Evolutionary conservation across 108 stramenopile species (phyloP), one percentile per base, ranked within the genome.

Genomic region (Fistulifera pelliculosa): DNA sequence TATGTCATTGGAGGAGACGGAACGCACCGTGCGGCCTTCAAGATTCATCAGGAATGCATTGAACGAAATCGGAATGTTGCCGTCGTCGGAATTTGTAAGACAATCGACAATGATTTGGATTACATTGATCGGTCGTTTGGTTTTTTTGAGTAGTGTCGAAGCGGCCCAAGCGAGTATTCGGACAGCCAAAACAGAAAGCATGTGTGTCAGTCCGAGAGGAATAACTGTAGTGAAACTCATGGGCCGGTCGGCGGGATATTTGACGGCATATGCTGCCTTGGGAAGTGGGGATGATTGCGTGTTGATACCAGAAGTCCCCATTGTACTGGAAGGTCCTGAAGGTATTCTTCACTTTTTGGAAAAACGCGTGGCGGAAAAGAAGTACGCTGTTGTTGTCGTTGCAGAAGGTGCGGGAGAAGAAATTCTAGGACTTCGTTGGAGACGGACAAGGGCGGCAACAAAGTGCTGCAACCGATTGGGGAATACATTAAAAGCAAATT

Each of bases 1-100:
- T 94, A 73, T 51, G 58, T 94, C 28, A 73, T 88, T 14, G 93
- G 93, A 25, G 93, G 93, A 1, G 93, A 94, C 60, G 93, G 93
- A 19, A 91, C 93, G 0, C 84, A 87, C 47, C 70, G 87, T n/a
- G 92, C 85, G 4, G 23, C 39, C 42, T 44, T 26, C 48, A 60
- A 71, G 25, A 72, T 82, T 27, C 64, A 68, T 31, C 68, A 77
- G 49, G 78, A 56, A 53, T 72, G 73, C 48, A 65, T 69, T 18
- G 48, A 56, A 16, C 31, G 42, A 3, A 63, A 67, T 12, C 41
- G 75, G 51, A 64, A 72, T 61, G 57, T 90, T 16, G 79, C 85
- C 1, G 82, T 94, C 13, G 81, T 71, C 0, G 83, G 84, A 17
- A 77, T 94, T 47, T 87, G 87, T 24, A 94, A 85, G 56, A 84